Base-by-base conservation (phyloP, 2,329 filamentous ascomycete species). In the Neopestalotiopsis rosae region DNA sequence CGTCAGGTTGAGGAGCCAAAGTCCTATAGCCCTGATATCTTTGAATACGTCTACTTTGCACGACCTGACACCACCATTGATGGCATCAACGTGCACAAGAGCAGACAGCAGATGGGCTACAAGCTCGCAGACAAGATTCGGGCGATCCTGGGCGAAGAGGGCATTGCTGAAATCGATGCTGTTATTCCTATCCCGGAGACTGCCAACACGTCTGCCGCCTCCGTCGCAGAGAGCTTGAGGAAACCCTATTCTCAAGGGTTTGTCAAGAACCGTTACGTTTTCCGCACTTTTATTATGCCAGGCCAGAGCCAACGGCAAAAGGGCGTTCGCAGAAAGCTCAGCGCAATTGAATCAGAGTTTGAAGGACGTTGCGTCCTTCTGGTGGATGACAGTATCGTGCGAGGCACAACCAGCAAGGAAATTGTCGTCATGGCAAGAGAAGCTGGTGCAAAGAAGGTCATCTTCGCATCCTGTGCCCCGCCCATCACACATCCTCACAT, bases 351-450 rank as follows among this genome's bases (percentile, higher is more conserved):
- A 32, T 90, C 91, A 49, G 94, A 98, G 78, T 98, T 98, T 81
- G 86, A 90, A 68, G 93, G 88, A 73, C 91, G 92, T 74, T 92
- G 91, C 69, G 92, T 98, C 7, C 85, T 94, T 12, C 84, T 98
- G 0, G 93, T 98, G 1, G 95, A 98, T 74, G 95, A 98, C 81
- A 94, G 90, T 74, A 94, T 97, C 69, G 95, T 97, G 4, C 89
- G 95, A 49, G 95, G 94, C 64, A 97, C 93, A 0, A 97, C 94
- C 1, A 92, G 89, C 70, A 85, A 90, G 61, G 92, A 94, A 78
- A 95, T 94, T 71, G 91, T 95, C 24, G 34, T 52, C 28, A 97
- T 97, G 94, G 94, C 93, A 13, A 87, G 91, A 65, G 94, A 97
- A 82, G 91, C 92, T 12, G 93, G 92, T 28, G 95, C 95, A 1